These are phyloP conservation scores for Letharia lupina DNA, from an alignment of 495 filamentous ascomycete species.

Conservation along the genomic window DNA sequence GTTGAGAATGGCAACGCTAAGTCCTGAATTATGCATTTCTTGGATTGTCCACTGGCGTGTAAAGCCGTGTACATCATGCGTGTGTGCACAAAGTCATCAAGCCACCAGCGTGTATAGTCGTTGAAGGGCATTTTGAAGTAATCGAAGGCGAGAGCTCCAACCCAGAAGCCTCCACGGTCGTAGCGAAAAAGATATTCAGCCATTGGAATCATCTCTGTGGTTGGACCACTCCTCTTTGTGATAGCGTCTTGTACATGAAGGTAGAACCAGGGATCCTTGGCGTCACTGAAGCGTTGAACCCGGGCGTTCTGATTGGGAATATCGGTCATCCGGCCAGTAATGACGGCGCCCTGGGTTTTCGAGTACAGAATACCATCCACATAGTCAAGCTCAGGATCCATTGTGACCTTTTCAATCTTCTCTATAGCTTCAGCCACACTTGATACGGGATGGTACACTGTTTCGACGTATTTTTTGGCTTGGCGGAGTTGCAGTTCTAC, in stretches of 20 bases:
- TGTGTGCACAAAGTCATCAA: slow-evolving; percentile 47
- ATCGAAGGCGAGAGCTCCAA: slow-evolving; percentile 40
- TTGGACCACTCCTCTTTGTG: slow-evolving; percentile 15
- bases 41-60: slow-evolving; percentile 42
- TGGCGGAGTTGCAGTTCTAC: slow-evolving; percentile 43
- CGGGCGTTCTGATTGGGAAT: slow-evolving; percentile 6
- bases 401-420: slow-evolving; percentile 28
- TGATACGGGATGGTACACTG: slow-evolving; percentile 38
- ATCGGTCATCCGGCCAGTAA: slow-evolving; percentile 41
- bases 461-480: slow-evolving; percentile 42
- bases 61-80: slow-evolving; percentile 50
- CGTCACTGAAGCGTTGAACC: slow-evolving; percentile 37
- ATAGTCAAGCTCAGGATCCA: slow-evolving; percentile 40
- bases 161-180: slow-evolving; percentile 56
- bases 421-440: slow-evolving; percentile 35
- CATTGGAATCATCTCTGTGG: slow-evolving; percentile 43
- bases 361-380: slow-evolving; percentile 48
- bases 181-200: slow-evolving; percentile 56
- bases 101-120: slow-evolving; percentile 41
- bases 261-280: slow-evolving; percentile 53
- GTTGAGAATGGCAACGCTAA: slow-evolving; percentile 44
- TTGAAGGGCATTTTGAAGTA: slow-evolving; percentile 53
- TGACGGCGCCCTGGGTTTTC: slow-evolving; percentile 36
- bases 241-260: slow-evolving; percentile 37
- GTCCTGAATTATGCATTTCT: slow-evolving; percentile 48